Conservation (phyloP, 2,329 filamentous ascomycete genomes). For the Calycina herbarum region DNA sequence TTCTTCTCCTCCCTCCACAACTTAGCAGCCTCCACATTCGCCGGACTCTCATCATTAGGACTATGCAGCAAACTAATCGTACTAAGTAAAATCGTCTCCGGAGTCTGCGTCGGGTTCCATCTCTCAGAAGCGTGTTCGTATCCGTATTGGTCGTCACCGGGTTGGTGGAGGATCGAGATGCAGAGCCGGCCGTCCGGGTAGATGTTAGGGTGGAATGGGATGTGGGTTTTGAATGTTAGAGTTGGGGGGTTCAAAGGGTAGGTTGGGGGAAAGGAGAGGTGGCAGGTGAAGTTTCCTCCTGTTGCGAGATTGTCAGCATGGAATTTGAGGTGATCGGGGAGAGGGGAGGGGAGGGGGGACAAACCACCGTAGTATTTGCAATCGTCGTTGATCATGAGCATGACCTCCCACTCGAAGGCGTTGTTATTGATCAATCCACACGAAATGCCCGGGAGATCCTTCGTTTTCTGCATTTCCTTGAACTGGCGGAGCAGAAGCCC, state of each 20-base stretch:
- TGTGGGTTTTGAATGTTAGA: conserved; percentile 80
- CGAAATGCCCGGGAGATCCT: conserved; percentile 91
- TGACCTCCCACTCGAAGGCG: conserved; percentile 97
- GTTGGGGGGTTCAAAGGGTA: conserved; percentile 89
- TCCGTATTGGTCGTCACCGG: conserved; percentile 89
- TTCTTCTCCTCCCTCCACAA: conserved; percentile 78
- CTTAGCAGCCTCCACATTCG: conserved; percentile 90
- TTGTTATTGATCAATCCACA: conserved; percentile 86
- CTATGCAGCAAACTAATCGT: conserved; percentile 90
- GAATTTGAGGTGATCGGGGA: background rate
- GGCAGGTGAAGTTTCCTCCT: conserved; percentile 92
- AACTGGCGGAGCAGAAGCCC: conserved; percentile 80
- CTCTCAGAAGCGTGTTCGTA: conserved; percentile 90
- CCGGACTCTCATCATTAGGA: conserved; percentile 93
- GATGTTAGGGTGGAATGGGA: conserved; percentile 93
- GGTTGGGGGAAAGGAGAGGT: conserved; percentile 76
- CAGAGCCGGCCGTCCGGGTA: conserved; percentile 86
- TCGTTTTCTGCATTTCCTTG: conserved; percentile 89
- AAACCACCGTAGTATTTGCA: conserved; percentile 74
- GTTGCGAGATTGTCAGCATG: conserved; percentile 7
- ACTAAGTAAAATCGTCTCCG: conserved; percentile 88
- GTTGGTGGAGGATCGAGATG: conserved; percentile 95
- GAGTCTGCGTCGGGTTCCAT: conserved; percentile 93
- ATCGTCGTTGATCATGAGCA: conserved; percentile 94
- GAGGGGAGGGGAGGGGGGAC: conserved; percentile 26